Conservation (phyloP, 805 yeast genomes). For the Brettanomyces naardenensis region DNA sequence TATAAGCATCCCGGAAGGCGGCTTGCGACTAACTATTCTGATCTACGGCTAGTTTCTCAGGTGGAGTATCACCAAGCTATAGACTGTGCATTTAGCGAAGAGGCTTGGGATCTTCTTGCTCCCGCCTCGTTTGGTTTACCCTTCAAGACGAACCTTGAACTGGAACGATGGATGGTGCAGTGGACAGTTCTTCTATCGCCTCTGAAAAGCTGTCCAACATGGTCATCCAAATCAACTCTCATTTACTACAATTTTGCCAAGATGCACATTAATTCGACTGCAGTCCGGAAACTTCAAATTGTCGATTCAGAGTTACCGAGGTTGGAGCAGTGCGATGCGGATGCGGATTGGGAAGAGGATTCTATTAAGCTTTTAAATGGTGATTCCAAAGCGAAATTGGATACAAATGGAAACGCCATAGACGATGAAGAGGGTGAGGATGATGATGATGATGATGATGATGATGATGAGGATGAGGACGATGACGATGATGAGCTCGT, state of each 20-base stretch:
- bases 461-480: slow-evolving; percentile 10
- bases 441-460: slow-evolving; percentile 17
- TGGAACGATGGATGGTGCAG: slow-evolving; percentile 75
- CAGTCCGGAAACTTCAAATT: slow-evolving; percentile 36
- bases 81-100: slow-evolving; percentile 45
- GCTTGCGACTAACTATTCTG: slow-evolving; percentile 27
- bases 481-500: slow-evolving; percentile 10
- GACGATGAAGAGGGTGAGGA: slow-evolving; percentile 27
- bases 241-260: slow-evolving; percentile 69
- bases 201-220: slow-evolving; percentile 38
- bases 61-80: slow-evolving; percentile 62
- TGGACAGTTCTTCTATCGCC: slow-evolving; percentile 69
- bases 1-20: neutral
- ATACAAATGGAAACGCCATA: slow-evolving; percentile 14
- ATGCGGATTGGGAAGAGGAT: slow-evolving; percentile 2
- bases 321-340: slow-evolving; percentile 14
- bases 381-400: neutral
- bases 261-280: slow-evolving; percentile 56
- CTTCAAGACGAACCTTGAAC: slow-evolving; percentile 54
- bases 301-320: slow-evolving; percentile 21
- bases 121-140: slow-evolving; percentile 63
- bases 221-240: slow-evolving; percentile 66
- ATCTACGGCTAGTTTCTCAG: slow-evolving; percentile 57
- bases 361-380: neutral
- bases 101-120: slow-evolving; percentile 52